Base-by-base conservation (phyloP, 2,329 filamentous ascomycete genomes). In the Aspergillus floridensis region DNA sequence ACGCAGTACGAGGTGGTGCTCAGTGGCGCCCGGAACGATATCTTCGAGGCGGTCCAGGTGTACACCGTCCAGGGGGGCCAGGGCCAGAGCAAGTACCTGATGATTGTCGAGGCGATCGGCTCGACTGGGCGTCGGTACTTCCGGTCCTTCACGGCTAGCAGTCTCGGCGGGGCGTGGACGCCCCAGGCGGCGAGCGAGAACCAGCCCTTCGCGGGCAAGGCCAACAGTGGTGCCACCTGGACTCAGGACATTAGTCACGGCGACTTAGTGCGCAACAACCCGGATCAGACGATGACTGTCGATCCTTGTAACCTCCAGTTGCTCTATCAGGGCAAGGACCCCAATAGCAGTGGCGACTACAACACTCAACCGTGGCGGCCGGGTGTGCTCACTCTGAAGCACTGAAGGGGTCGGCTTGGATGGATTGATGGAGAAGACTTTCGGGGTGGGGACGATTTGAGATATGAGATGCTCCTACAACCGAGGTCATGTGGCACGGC, bases 201-300 rank as follows among this genome's bases (percentile, higher is more conserved):
- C 65, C 75, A 72, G n/a, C 86, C 87, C 0, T 89, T 89, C 60
- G 86, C 86, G n/a, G 84, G 87, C 66, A 86, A 86, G 76, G 83
- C 80, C 29, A 89, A 88, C 75, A 87, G 81, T 53, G 86, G 84
- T 41, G 84, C 84, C 1, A 80, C 79, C 19, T 89, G 86, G 86
- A 87, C 86, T 50, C 84, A 87, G 70, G 85, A 88, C 60, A 88
- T 89, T 69, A 86, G 83, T 68, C 85, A 88, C 66, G 87, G 87
- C 38, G 87, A 89, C 62, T 70, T 88, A 46, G 68, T 88, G 58
- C 81, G 86, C 59, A 77, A 63, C 59, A 82, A 79, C 66, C 69
- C 80, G 2, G 86, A 89, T 66, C 82, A 89, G 77, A 89, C 85
- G 1, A 81, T 87, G 74, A 81, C 82, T 0, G 70, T 89, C 59